Conservation (phyloP, 371 early-diverging fungal genomes). For the Mortierella sp. region DNA sequence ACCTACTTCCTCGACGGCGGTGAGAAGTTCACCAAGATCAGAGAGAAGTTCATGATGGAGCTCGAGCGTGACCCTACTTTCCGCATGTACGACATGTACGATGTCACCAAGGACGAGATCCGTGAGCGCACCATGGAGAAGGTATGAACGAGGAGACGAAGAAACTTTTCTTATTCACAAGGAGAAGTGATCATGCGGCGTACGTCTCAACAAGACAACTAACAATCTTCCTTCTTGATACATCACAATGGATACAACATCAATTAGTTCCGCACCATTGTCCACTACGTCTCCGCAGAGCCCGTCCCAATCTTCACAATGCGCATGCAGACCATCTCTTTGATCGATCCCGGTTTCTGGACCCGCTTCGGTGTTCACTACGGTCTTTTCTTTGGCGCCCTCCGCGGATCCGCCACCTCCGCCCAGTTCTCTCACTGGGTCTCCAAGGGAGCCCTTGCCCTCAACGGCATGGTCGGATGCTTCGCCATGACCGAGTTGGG, state of each 20-base stretch:
- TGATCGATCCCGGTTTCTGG: conserved; percentile 93
- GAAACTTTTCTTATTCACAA: not conserved
- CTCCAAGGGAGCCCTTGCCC: conserved; percentile 86
- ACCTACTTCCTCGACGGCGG: conserved; percentile 90
- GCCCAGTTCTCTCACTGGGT: conserved; percentile 93
- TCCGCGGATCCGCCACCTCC: conserved; percentile 91
- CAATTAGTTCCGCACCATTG: conserved; percentile 76
- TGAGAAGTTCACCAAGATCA: conserved; percentile 74
- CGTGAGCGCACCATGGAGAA: conserved; percentile 93
- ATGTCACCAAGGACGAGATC: conserved; percentile 81
- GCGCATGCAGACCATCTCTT: conserved; percentile 87
- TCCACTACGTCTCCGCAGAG: conserved; percentile 83
- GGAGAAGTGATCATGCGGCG: not conserved
- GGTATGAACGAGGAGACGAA: conserved; percentile 46
- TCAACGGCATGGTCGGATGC: conserved; percentile 89
- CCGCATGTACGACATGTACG: conserved; percentile 86
- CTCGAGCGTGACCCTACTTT: conserved; percentile 92
- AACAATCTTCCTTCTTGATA: not conserved
- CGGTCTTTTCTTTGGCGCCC: conserved; percentile 92
- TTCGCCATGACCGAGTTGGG: conserved; percentile 96
- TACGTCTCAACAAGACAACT: not conserved
- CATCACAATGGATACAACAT: not conserved
- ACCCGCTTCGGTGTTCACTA: conserved; percentile 95
- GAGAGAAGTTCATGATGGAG: conserved; percentile 88
- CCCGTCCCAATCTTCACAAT: conserved; percentile 80